phyloP scores from a whole-genome alignment of 2,329 filamentous ascomycete genomes.

The Curvularia spicifera region DNA sequence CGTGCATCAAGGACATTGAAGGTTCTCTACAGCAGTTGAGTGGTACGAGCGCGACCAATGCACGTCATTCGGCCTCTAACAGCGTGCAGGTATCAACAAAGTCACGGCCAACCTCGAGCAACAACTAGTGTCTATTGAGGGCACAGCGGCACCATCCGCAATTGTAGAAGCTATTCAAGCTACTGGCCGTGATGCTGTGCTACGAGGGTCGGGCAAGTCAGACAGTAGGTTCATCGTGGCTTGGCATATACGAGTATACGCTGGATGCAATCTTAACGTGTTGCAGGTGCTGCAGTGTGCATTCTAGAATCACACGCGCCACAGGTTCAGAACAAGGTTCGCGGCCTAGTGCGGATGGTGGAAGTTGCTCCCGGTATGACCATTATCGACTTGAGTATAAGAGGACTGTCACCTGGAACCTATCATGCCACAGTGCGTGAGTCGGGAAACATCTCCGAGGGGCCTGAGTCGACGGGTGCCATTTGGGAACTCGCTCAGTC shows the following conservation, averaged over 20 bases:
- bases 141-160: constrained; percentile 86
- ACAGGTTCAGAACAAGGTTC: constrained; percentile 69
- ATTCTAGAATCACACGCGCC: constrained; percentile 86
- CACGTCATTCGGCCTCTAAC: constrained; percentile 33
- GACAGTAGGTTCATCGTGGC: constrained; percentile 68
- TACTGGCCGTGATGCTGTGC: constrained; percentile 91
- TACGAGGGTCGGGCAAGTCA: constrained; percentile 84
- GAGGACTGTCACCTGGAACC: constrained; percentile 77
- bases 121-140: constrained; percentile 83
- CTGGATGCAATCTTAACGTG: constrained; percentile 7
- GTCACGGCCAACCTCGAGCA: constrained; percentile 82
- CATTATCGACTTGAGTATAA: constrained; percentile 84
- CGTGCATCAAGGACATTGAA: constrained; percentile 86
- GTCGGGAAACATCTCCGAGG: constrained; percentile 83
- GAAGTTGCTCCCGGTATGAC: constrained; percentile 81
- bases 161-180: constrained; percentile 88
- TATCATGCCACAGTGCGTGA: constrained; percentile 87
- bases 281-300: constrained; percentile 79
- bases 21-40: constrained; percentile 75
- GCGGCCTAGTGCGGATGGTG: constrained; percentile 91
- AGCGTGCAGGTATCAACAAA: constrained; percentile 73
- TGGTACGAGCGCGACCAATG: constrained; percentile 54
- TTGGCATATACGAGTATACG: neutral
- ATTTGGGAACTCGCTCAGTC: constrained; percentile 71
- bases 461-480: constrained; percentile 80